phyloP scores from a whole-genome alignment of 179 eudicot genomes.

The Vitellaria paradoxa region DNA sequence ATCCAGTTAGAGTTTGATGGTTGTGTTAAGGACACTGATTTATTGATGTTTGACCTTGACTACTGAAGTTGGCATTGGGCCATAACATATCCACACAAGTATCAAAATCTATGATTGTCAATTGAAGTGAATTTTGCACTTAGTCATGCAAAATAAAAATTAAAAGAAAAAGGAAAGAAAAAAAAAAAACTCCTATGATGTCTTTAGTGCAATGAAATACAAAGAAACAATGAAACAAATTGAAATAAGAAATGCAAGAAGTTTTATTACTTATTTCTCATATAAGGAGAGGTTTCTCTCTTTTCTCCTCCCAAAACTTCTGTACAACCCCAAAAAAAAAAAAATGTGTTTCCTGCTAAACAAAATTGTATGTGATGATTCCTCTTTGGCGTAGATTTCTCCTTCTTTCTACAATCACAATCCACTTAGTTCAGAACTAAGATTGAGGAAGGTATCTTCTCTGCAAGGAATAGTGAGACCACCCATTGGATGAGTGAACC shows the following conservation, averaged over 20 bases:
- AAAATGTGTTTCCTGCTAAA: neutral
- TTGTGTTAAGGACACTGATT: neutral
- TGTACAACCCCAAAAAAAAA: neutral
- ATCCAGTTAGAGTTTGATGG: conserved; percentile 5
- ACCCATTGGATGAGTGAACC: conserved; percentile 44
- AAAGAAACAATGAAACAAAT: no score
- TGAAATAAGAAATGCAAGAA: neutral
- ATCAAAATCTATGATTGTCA: neutral
- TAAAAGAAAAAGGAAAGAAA: no score
- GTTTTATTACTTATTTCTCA: neutral
- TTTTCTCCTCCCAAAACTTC: neutral
- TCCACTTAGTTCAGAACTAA: neutral
- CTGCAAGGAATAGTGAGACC: conserved; percentile 8
- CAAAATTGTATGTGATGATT: neutral
- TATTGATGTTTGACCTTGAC: conserved; percentile 10
- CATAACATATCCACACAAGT: neutral
- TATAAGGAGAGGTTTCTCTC: neutral
- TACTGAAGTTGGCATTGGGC: neutral
- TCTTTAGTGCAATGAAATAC: no score
- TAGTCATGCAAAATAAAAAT: no score
- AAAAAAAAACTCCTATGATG: no score
- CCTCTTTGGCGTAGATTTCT: neutral
- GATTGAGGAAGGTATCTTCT: neutral
- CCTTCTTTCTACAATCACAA: no score
- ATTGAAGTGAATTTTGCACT: neutral